phyloP scores from a whole-genome alignment of 179 eudicot genomes.

The Beta macrorhiza region DNA sequence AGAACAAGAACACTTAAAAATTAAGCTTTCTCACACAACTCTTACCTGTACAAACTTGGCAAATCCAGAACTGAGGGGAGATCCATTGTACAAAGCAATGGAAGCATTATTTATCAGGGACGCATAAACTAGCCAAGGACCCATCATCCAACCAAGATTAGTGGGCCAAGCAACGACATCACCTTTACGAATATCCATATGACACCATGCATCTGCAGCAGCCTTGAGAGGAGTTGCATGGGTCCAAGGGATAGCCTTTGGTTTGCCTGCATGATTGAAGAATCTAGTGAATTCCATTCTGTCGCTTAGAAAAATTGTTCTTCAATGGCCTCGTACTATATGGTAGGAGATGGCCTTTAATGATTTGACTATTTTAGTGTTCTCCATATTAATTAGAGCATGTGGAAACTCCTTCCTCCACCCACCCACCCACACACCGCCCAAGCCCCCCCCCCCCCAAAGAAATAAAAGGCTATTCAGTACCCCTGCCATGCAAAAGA shows the following conservation, averaged over 20 bases:
- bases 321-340: not conserved
- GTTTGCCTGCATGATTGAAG: conserved; percentile 60
- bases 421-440: too few species aligned
- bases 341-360: not conserved
- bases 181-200: conserved; percentile 75
- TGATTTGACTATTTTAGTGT: not conserved
- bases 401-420: too few species aligned
- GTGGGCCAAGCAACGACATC: conserved; percentile 97
- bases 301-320: not conserved
- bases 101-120: conserved; percentile 79
- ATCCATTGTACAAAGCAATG: conserved; percentile 87
- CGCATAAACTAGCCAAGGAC: conserved; percentile 97
- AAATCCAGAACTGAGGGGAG: conserved; percentile 86
- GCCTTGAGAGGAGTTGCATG: conserved; percentile 80
- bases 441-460: not conserved
- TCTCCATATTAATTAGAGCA: not conserved
- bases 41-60: conserved; percentile 90
- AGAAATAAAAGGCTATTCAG: not conserved
- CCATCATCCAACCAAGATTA: conserved; percentile 99
- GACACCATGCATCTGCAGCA: conserved; percentile 97
- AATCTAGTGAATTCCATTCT: conserved; percentile 19
- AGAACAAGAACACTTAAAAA: not conserved
- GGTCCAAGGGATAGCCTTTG: conserved; percentile 99
- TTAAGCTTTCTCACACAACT: not conserved
- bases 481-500: not conserved